These are phyloP conservation scores for Aureobasidium sp. DNA, from an alignment of 2,329 filamentous ascomycete species.

Conservation along the genomic window DNA sequence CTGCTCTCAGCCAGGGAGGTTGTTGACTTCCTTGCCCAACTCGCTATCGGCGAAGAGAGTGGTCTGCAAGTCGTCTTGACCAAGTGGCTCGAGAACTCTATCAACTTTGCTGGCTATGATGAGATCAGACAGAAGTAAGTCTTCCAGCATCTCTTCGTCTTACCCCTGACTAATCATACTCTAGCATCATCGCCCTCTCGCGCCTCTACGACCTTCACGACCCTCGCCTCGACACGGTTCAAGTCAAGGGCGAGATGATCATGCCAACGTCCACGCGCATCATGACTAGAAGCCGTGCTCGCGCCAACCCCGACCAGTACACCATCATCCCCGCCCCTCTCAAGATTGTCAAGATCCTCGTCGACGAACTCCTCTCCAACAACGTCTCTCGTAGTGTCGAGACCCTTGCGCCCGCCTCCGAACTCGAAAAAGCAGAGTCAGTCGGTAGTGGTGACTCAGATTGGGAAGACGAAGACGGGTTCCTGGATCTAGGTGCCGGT, in stretches of 20 bases:
- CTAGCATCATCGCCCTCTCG: constrained; percentile 80
- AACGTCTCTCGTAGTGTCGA: constrained; percentile 47
- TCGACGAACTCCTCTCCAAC: constrained; percentile 80
- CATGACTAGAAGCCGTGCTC: constrained; percentile 87
- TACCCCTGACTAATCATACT: constrained; percentile 13
- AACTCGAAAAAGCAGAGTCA: constrained; percentile 57
- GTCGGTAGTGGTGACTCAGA: constrained; percentile 58
- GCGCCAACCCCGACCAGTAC: constrained; percentile 82
- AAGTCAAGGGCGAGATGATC: constrained; percentile 88
- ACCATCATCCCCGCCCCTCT: constrained; percentile 80
- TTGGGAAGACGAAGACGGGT: constrained; percentile 79
- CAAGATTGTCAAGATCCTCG: constrained; percentile 93
- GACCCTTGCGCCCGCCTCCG: constrained; percentile 47
- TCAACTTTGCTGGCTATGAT: constrained; percentile 96
- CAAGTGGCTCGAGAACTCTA: constrained; percentile 96
- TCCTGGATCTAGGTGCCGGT: constrained; percentile 61
- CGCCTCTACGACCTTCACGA: constrained; percentile 88
- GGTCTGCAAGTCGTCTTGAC: constrained; percentile 83
- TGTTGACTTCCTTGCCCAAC: constrained; percentile 77
- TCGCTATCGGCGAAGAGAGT: constrained; percentile 60
- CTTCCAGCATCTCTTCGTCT: neutral
- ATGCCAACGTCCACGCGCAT: constrained; percentile 72
- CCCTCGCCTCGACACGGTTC: constrained; percentile 65
- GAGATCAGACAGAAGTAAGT: constrained; percentile 92
- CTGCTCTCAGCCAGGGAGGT: constrained; percentile 81